phyloP scores from a whole-genome alignment of 2,329 filamentous ascomycete species.

The Dryadomyces sulphureus region DNA sequence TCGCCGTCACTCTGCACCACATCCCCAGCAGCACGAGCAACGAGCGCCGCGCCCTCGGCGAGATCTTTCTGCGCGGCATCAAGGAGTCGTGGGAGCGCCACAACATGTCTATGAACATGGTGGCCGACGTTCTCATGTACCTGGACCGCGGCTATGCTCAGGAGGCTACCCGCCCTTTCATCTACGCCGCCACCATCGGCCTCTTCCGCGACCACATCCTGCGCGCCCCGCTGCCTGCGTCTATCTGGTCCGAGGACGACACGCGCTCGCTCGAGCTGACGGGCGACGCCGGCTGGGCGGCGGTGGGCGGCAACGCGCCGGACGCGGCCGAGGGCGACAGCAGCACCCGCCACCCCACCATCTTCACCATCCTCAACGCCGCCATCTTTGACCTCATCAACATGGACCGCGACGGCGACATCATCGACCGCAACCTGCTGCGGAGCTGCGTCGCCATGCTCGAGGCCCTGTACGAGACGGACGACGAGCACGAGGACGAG shows the following conservation, averaged over 20 bases:
- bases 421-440: slow-evolving; percentile 71
- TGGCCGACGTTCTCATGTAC: slow-evolving; percentile 64
- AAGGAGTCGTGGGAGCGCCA: slow-evolving; percentile 78
- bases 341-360: slow-evolving; percentile 24
- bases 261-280: neutral
- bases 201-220: slow-evolving; percentile 81
- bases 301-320: neutral
- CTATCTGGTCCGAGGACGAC: slow-evolving; percentile 4
- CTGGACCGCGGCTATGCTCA: slow-evolving; percentile 76
- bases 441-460: slow-evolving; percentile 81
- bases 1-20: slow-evolving; percentile 43
- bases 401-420: slow-evolving; percentile 81
- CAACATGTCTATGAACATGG: slow-evolving; percentile 86
- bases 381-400: slow-evolving; percentile 83
- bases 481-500: slow-evolving; percentile 60
- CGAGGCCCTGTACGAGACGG: slow-evolving; percentile 70
- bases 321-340: slow-evolving; percentile 2
- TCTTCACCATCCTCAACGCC: slow-evolving; percentile 62
- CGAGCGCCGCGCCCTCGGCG: slow-evolving; percentile 66
- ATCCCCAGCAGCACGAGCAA: slow-evolving; percentile 48
- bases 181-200: slow-evolving; percentile 73
- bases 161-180: slow-evolving; percentile 56
- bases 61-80: slow-evolving; percentile 65
- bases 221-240: slow-evolving; percentile 26
- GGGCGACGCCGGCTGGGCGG: neutral